These are phyloP conservation scores for Aspergillus sp. DNA, from an alignment of 2,329 filamentous ascomycete genomes.

Conservation along the genomic window DNA sequence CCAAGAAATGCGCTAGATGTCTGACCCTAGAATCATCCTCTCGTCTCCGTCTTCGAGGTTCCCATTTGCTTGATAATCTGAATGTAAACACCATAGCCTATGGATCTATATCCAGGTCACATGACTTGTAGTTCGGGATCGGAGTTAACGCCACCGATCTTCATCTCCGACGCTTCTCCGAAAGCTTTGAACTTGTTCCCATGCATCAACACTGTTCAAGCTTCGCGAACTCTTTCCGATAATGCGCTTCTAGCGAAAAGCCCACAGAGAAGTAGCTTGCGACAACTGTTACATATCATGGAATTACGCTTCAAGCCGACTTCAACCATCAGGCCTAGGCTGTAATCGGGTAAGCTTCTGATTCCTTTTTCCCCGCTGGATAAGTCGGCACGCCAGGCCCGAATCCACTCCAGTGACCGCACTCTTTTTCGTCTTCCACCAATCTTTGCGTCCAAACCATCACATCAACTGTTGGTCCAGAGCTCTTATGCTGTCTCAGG, in stretches of 20 bases:
- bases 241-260: background rate
- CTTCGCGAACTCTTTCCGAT: background rate
- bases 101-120: background rate
- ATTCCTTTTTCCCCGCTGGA: slow-evolving; percentile 24
- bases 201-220: background rate
- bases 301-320: background rate
- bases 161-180: background rate
- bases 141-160: background rate
- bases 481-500: slow-evolving; percentile 7
- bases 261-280: background rate
- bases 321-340: background rate
- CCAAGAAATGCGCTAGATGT: background rate
- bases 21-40: background rate
- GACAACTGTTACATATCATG: background rate
- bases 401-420: slow-evolving; percentile 1
- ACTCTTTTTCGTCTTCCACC: background rate
- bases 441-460: background rate
- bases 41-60: background rate
- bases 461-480: background rate
- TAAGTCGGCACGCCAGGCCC: slow-evolving; percentile 30
- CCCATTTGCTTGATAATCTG: background rate
- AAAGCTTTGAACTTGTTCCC: background rate
- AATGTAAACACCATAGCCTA: background rate
- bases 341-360: background rate
- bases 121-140: background rate